Conservation (phyloP, 148 eudicot species). For the Silene conica region DNA sequence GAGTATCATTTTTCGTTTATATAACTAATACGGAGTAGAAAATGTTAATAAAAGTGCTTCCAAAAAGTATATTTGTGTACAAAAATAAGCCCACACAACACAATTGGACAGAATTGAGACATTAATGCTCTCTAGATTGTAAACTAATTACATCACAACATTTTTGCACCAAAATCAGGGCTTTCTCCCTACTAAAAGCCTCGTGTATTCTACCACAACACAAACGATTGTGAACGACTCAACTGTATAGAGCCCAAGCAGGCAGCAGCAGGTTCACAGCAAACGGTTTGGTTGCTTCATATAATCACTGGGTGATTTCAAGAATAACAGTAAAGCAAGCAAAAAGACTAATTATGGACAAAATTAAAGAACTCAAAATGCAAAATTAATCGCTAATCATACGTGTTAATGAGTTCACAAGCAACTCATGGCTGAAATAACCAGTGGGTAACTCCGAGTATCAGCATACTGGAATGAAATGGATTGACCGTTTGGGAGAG, state of each 20-base stretch:
- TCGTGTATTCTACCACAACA: conserved; percentile 6
- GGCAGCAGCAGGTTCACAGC: conserved; percentile 10
- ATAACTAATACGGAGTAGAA: no score
- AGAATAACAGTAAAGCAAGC: conserved; percentile 1
- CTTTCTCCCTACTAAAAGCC: conserved; percentile 6
- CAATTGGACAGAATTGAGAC: background rate
- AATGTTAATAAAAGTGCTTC: background rate
- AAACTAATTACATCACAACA: conserved; percentile 4
- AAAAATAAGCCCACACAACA: background rate
- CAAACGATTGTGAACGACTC: background rate
- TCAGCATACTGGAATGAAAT: conserved; percentile 74
- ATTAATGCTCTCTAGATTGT: background rate
- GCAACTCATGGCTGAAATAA: conserved; percentile 51
- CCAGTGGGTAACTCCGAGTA: conserved; percentile 60
- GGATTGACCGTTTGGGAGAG: conserved; percentile 46
- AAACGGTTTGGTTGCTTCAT: conserved; percentile 6
- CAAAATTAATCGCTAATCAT: background rate
- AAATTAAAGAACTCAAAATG: background rate
- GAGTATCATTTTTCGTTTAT: background rate
- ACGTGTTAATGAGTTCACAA: background rate
- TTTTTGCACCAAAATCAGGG: conserved; percentile 9
- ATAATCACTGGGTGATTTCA: conserved; percentile 25
- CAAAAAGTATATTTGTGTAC: conserved; percentile 4
- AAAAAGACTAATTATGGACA: conserved; percentile 22
- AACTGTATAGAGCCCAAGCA: conserved; percentile 23